These are phyloP conservation scores for Penicillium janthinellum DNA, from an alignment of 2,329 filamentous ascomycete genomes.

Conservation along the genomic window DNA sequence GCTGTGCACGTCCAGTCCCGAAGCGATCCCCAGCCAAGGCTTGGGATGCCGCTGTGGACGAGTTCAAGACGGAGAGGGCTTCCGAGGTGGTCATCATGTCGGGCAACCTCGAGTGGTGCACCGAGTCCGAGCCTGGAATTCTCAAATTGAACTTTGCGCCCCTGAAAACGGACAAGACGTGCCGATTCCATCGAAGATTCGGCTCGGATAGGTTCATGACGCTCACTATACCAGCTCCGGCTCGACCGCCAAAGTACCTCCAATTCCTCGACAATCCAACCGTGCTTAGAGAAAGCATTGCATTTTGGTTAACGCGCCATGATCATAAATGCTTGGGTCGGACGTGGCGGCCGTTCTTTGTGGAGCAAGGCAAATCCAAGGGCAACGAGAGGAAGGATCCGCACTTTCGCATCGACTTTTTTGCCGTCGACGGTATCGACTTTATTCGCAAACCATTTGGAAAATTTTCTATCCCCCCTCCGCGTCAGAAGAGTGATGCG, in stretches of 20 bases:
- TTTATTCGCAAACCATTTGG: slow-evolving; percentile 27
- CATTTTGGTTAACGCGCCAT: slow-evolving; percentile 43
- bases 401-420: slow-evolving; percentile 42
- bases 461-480: slow-evolving; percentile 21
- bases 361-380: slow-evolving; percentile 43
- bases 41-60: slow-evolving; percentile 39
- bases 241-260: slow-evolving; percentile 31
- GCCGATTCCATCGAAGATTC: slow-evolving; percentile 50
- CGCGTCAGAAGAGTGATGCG: slow-evolving; percentile 27
- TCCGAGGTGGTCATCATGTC: slow-evolving; percentile 45
- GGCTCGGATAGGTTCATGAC: slow-evolving; percentile 51
- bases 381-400: slow-evolving; percentile 31
- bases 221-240: slow-evolving; percentile 39
- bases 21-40: slow-evolving; percentile 34
- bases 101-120: slow-evolving; percentile 44
- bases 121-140: slow-evolving; percentile 34
- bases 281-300: slow-evolving; percentile 37
- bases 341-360: slow-evolving; percentile 48
- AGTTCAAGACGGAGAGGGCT: slow-evolving; percentile 37
- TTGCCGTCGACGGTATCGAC: slow-evolving; percentile 48
- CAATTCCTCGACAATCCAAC: slow-evolving; percentile 26
- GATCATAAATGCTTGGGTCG: slow-evolving; percentile 46
- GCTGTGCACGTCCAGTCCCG: slow-evolving; percentile 28
- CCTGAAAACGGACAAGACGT: slow-evolving; percentile 45
- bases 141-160: slow-evolving; percentile 46